Evolutionary conservation across 805 yeast species (phyloP), one percentile per base, ranked within the genome.

Genomic region (Yarrowia sp.): DNA sequence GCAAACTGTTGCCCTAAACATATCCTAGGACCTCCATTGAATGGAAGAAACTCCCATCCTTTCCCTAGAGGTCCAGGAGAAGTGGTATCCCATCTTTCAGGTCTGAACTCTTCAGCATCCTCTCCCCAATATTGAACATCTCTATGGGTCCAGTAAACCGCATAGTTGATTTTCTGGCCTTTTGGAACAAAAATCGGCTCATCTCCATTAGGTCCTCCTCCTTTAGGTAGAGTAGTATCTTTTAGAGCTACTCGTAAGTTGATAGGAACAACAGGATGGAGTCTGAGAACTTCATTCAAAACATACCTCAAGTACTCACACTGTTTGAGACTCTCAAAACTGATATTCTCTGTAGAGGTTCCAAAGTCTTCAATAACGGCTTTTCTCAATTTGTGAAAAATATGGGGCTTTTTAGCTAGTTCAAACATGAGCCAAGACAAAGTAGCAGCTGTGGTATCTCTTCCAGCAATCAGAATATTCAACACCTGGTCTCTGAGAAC

Each of bases 1-100:
- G 85, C 86, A 72, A 81, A 81, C 71, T 82, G 85, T 73, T 82
- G 85, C 39, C 85, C 86, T 61, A 82, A 73, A 71, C 85, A 82
- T 64, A 82, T 81, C 66, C 86, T 72, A 13, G 85, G 85, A 11
- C 53, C 53, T 5, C 53, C 53, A 13, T 48, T 48, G 31, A 48
- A 48, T 0, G 53, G 53, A 14, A 81, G 70, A 70, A 79, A 82
- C 28, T 79, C 81, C 84, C 84, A 82, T 4, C 62, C 62, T 13
- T 36, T 33, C 7, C 62, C 62, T 1, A 42, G 11, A 11, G 53
- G 53, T 32, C 53, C 53, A 5, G 62, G 42, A 11, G n/a, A 22
- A 7, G 80, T 72, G 36, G 76, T 76, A 33, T 69, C 71, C 85
- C 85, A 82, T 62, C 86, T 74, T 67, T 80, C 83, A 1, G 85